Conservation (phyloP, 805 yeast species). For the Starmerella riodocensis region DNA sequence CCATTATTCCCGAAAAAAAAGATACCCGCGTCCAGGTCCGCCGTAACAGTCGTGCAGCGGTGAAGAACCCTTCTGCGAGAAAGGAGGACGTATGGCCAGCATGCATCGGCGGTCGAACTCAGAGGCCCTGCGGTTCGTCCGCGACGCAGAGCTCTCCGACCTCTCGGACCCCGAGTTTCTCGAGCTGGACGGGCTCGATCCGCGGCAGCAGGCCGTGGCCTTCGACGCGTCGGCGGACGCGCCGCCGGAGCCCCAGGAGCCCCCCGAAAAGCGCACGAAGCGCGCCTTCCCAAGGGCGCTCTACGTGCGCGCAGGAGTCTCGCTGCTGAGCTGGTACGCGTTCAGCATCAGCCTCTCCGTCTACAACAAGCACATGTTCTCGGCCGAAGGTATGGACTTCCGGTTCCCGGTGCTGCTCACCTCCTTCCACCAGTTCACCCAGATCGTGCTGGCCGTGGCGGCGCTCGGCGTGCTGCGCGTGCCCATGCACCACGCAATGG, state of each 20-base stretch:
- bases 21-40: too few relatives aligned
- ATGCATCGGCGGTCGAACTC: conserved; percentile 7
- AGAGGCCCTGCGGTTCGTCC: conserved; percentile 1
- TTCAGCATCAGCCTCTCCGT: conserved; percentile 30
- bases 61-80: too few relatives aligned
- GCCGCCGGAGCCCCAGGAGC: not conserved
- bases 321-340: conserved; percentile 26
- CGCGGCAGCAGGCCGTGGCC: not conserved
- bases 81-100: too few relatives aligned
- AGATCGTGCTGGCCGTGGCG: conserved; percentile 40
- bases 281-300: not conserved
- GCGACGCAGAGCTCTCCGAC: conserved; percentile 7
- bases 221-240: not conserved
- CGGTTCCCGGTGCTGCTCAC: conserved; percentile 78
- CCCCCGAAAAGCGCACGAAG: not conserved
- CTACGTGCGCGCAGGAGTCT: conserved; percentile 12
- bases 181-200: conserved; percentile 6
- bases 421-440: conserved; percentile 65
- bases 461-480: conserved; percentile 5
- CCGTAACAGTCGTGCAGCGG: too few relatives aligned
- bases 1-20: too few relatives aligned
- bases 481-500: conserved; percentile 2
- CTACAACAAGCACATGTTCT: conserved; percentile 97
- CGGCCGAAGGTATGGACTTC: conserved; percentile 54
- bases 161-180: conserved; percentile 5